These are phyloP conservation scores for Canavalia ensiformis DNA, from an alignment of 306 rosid genomes.

Conservation along the genomic window DNA sequence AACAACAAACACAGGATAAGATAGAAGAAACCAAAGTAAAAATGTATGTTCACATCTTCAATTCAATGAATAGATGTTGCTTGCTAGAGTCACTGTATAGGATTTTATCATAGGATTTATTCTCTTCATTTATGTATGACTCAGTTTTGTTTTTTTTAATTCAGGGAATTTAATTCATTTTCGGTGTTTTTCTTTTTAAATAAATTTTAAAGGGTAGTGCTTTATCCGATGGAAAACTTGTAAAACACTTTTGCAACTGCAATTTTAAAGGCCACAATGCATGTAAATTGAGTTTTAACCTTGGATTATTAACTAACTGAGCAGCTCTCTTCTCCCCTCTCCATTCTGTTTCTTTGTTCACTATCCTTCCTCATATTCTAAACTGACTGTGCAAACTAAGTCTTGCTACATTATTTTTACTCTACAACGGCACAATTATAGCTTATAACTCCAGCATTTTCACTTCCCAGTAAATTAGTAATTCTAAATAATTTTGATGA, in stretches of 20 bases:
- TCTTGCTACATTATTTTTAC: conserved; percentile 23
- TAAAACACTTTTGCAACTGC: too few species aligned
- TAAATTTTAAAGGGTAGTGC: neutral
- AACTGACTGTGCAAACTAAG: conserved; percentile 15
- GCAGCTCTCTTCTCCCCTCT: conserved; percentile 2
- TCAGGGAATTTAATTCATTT: neutral
- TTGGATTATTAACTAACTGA: conserved; percentile 11
- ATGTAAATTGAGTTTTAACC: conserved; percentile 17
- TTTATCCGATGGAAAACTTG: too few species aligned
- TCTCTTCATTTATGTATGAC: conserved; percentile 11
- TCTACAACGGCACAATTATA: conserved; percentile 1
- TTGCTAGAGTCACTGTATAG: neutral
- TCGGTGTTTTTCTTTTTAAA: neutral
- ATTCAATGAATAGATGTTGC: neutral
- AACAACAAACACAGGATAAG: conserved; percentile 3
- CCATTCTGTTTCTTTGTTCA: conserved; percentile 7
- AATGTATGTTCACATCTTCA: neutral
- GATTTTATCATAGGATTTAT: conserved; percentile 17
- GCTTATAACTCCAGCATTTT: neutral
- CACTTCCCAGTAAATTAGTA: neutral
- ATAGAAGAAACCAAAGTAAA: neutral
- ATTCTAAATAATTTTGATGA: neutral
- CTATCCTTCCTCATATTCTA: conserved; percentile 10
- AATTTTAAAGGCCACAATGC: neutral
- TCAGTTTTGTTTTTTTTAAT: neutral